Conservation (phyloP, 441 rosid species). For the Kokia cookei region DNA sequence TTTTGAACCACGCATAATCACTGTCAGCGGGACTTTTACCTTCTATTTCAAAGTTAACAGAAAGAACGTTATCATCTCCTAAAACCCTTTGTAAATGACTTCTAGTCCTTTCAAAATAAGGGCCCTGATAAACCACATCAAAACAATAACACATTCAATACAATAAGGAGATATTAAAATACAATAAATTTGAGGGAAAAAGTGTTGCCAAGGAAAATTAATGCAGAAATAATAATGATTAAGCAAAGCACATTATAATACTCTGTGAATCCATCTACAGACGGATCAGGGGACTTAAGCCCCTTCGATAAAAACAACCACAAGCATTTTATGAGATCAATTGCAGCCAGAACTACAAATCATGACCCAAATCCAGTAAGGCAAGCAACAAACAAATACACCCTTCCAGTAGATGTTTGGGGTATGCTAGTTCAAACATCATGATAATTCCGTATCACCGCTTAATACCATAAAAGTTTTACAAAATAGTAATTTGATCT, state of each 20-base stretch:
- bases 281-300: neutral
- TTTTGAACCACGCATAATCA: constrained; percentile 17
- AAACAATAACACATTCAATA: neutral
- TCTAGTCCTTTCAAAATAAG: constrained; percentile 28
- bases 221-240: neutral
- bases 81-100: constrained; percentile 60
- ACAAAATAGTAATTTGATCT: neutral
- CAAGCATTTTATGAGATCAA: neutral
- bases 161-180: neutral
- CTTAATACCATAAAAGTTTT: neutral
- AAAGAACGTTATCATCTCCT: constrained; percentile 75
- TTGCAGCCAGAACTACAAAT: neutral
- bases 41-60: constrained; percentile 44
- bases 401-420: neutral
- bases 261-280: neutral
- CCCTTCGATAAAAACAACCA: neutral
- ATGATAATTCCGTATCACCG: neutral
- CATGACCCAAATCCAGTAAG: neutral
- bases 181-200: neutral
- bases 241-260: neutral
- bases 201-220: neutral
- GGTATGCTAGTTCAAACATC: neutral
- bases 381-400: neutral
- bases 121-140: constrained; percentile 46
- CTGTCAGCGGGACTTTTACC: constrained; percentile 1